Evolutionary conservation across 345 rosid species (phyloP).

Genomic region (Trapa bicornis): DNA sequence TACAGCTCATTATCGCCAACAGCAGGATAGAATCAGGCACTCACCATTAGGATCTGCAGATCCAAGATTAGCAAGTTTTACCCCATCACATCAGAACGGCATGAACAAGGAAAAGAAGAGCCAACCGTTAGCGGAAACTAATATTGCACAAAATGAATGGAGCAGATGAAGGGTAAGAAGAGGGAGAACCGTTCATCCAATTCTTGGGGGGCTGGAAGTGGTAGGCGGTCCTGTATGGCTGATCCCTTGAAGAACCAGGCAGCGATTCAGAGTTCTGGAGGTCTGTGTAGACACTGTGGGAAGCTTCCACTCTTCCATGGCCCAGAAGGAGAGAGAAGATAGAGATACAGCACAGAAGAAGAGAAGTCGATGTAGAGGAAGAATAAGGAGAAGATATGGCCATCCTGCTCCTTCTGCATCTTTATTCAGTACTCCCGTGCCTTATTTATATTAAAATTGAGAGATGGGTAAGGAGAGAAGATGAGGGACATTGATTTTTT

Average conservation of each 20-base stretch:
- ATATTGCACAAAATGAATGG: not conserved
- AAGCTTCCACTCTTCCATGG: constrained; percentile 25
- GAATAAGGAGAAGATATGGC: not conserved
- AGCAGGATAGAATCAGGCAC: not conserved
- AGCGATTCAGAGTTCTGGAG: constrained; percentile 11
- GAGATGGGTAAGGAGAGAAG: too few relatives aligned
- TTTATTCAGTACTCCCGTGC: not conserved
- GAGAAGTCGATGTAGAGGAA: constrained; percentile 5
- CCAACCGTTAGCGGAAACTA: not conserved
- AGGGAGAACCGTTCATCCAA: constrained; percentile 55
- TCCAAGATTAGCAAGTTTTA: constrained; percentile 1
- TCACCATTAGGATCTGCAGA: constrained; percentile 22
- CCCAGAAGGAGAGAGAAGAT: constrained; percentile 14
- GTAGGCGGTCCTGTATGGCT: constrained; percentile 57
- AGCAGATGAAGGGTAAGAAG: not conserved
- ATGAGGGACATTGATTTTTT: too few relatives aligned
- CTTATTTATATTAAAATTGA: not conserved
- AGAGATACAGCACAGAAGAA: constrained; percentile 2
- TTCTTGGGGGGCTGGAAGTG: constrained; percentile 67
- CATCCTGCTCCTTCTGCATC: not conserved
- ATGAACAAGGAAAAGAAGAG: constrained; percentile 2
- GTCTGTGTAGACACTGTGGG: constrained; percentile 14
- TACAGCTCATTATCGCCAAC: not conserved
- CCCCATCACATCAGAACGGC: not conserved
- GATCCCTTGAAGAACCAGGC: constrained; percentile 5